phyloP scores from a whole-genome alignment of 1,284 basidiomycete genomes.

The Microbotryum saponariae region DNA sequence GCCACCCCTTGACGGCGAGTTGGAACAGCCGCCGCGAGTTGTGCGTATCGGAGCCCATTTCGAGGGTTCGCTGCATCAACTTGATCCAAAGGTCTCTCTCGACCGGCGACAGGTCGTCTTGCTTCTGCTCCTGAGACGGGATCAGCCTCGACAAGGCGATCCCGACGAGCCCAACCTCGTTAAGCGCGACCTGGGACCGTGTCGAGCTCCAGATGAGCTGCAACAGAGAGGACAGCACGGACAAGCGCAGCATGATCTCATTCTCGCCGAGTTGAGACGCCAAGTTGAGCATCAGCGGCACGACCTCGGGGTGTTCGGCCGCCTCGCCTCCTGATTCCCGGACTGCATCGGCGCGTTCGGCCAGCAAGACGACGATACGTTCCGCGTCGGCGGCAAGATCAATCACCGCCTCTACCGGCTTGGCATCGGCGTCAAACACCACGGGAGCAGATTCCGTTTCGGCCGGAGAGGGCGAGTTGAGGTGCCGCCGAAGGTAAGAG shows the following conservation, averaged over 20 bases:
- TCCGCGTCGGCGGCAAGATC: neutral
- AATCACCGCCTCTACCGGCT: too few species aligned
- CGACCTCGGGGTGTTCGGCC: neutral
- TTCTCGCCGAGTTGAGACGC: conserved; percentile 1
- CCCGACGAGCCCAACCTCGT: conserved; percentile 9
- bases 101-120: neutral
- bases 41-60: conserved; percentile 5
- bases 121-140: neutral
- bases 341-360: neutral
- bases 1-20: conserved; percentile 1
- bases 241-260: neutral
- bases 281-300: conserved; percentile 7
- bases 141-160: conserved; percentile 3
- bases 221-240: neutral
- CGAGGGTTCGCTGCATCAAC: neutral
- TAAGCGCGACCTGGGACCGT: conserved; percentile 38
- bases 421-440: too few species aligned
- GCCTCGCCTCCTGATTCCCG: neutral
- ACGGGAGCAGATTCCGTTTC: too few species aligned
- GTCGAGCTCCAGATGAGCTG: conserved; percentile 1
- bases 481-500: conserved; percentile 2
- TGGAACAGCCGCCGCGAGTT: conserved; percentile 3
- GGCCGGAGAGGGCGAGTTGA: neutral
- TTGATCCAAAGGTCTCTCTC: conserved; percentile 2
- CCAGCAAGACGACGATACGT: conserved; percentile 1